Conservation (phyloP, 2,329 filamentous ascomycete genomes). For the Colletotrichum brevisporum region DNA sequence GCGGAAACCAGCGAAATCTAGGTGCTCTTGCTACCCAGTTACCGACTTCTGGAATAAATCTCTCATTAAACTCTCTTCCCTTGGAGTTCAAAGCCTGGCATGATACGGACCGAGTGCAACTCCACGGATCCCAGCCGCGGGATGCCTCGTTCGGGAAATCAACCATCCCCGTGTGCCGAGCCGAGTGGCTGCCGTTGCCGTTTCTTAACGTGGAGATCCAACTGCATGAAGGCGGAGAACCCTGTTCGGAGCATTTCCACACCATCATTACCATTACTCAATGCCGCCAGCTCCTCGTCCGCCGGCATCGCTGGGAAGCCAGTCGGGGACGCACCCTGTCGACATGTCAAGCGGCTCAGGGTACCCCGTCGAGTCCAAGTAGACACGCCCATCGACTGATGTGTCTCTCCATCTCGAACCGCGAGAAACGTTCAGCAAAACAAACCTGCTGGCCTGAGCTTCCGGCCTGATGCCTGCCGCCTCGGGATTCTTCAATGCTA, state of each 20-base stretch:
- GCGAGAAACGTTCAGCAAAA: constrained; percentile 12
- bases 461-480: constrained; percentile 5
- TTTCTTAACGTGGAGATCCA: constrained; percentile 17
- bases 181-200: constrained; percentile 28
- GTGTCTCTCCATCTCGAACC: not conserved
- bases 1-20: no score
- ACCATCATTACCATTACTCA: constrained; percentile 6
- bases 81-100: no score
- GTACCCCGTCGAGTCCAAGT: constrained; percentile 9
- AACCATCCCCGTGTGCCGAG: constrained; percentile 14
- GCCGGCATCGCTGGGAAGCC: not conserved
- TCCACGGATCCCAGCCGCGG: constrained; percentile 5
- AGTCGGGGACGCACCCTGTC: constrained; percentile 21
- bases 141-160: constrained; percentile 1
- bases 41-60: no score
- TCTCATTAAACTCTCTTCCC: no score
- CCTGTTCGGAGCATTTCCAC: constrained; percentile 2
- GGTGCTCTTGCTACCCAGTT: no score
- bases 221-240: constrained; percentile 36
- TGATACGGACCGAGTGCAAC: no score
- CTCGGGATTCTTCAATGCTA: constrained; percentile 1
- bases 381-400: not conserved
- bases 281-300: constrained; percentile 2
- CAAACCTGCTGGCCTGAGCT: constrained; percentile 24
- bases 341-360: constrained; percentile 17